A percentile compares a stretch with the other conserved stretches of the same genome.
Conservation (phyloP, 139 green algal genomes). For the Chlamydomonas incerta region DNA sequence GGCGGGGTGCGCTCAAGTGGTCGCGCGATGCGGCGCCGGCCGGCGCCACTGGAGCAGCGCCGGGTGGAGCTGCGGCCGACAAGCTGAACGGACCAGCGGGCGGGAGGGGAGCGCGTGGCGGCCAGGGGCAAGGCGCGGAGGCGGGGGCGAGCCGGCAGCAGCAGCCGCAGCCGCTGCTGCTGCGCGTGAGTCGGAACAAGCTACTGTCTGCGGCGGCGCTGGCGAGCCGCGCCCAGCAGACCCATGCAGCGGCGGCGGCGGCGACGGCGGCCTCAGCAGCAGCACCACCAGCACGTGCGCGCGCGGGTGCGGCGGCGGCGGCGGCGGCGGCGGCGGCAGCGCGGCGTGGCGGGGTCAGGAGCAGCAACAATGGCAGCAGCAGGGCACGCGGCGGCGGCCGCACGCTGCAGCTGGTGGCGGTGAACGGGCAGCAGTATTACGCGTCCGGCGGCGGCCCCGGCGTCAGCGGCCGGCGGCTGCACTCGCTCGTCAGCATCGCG, state of each 20-base stretch:
- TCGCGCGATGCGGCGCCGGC: too few relatives aligned
- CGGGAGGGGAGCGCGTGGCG: too few relatives aligned
- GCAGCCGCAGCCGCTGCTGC: not conserved
- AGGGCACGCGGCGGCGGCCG: not conserved
- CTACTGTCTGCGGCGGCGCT: not conserved
- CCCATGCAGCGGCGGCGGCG: not conserved
- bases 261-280: not conserved
- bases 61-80: too few relatives aligned
- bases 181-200: not conserved
- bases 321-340: not conserved
- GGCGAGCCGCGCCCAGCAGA: not conserved
- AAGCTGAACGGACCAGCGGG: too few relatives aligned
- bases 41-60: too few relatives aligned
- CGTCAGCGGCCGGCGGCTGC: conserved; percentile 11
- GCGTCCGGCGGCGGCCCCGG: not conserved
- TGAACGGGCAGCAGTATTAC: conserved; percentile 30
- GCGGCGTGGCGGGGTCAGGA: not conserved
- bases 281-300: not conserved
- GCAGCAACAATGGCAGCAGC: not conserved
- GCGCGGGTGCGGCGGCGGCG: too few relatives aligned
- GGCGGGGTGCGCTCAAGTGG: too few relatives aligned
- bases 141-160: too few relatives aligned
- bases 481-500: conserved; percentile 23
- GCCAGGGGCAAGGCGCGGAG: too few relatives aligned
- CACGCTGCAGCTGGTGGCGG: conserved; percentile 25